Percentiles rank a stretch among this genome's conserved stretches.
Evolutionary conservation across 2,329 filamentous ascomycete genomes (phyloP).

Genomic region (Hypomyces rosellus): DNA sequence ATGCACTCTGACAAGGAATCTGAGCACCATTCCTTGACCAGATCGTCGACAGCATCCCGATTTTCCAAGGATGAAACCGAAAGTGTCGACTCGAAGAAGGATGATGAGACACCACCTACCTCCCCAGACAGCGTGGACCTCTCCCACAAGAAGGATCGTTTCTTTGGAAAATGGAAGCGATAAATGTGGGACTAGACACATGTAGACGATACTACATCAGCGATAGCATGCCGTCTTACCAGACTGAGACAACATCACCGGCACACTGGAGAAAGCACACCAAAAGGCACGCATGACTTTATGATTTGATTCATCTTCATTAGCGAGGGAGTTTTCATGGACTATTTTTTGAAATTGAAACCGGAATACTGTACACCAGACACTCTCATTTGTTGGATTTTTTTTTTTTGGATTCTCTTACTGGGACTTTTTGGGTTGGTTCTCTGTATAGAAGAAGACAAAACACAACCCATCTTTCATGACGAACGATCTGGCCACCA

Average conservation of each 20-base stretch:
- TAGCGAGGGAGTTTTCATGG: conserved; percentile 18
- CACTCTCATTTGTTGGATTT: background rate
- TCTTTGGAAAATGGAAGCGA: conserved; percentile 10
- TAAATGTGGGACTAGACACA: background rate
- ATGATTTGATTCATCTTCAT: conserved; percentile 12
- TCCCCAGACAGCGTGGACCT: conserved; percentile 27
- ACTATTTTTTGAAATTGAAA: no score
- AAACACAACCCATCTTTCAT: background rate
- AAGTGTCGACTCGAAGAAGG: conserved; percentile 26
- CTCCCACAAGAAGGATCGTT: conserved; percentile 20
- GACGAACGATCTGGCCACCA: no score
- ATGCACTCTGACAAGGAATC: conserved; percentile 16
- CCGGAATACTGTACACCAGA: no score
- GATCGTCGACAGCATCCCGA: conserved; percentile 23
- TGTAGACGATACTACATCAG: no score
- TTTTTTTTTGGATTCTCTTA: background rate
- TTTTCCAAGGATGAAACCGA: conserved; percentile 34
- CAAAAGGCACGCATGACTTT: conserved; percentile 10
- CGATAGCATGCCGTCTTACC: no score
- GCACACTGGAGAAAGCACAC: background rate
- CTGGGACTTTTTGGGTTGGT: background rate
- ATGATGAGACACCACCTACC: conserved; percentile 31
- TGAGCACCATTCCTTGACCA: conserved; percentile 15
- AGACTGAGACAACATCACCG: background rate
- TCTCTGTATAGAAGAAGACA: background rate